Evolutionary conservation across 345 rosid species (phyloP).

Genomic region (Kernera saxatilis): DNA sequence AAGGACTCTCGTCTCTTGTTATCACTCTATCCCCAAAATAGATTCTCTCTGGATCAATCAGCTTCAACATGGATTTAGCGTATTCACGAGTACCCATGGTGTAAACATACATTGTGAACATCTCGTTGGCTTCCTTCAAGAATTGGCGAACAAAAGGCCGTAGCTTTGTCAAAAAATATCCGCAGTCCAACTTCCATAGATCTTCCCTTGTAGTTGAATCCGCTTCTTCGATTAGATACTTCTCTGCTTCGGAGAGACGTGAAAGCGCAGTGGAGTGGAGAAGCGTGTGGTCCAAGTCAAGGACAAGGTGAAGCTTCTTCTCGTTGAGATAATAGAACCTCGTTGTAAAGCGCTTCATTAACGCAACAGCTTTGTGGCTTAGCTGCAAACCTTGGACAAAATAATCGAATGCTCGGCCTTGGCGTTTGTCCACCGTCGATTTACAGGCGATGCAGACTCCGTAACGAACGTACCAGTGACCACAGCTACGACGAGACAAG

Average conservation of each 20-base stretch:
- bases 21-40: background rate
- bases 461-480: background rate
- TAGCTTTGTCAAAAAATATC: background rate
- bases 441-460: background rate
- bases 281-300: constrained; percentile 1
- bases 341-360: background rate
- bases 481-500: background rate
- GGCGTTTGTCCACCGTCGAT: too few species aligned
- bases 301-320: background rate
- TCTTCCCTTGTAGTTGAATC: background rate
- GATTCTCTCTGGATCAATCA: background rate
- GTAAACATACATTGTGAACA: background rate
- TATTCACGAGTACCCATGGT: background rate
- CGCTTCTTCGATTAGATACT: background rate
- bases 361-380: background rate
- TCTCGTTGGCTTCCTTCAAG: background rate
- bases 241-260: background rate
- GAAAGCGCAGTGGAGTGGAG: background rate
- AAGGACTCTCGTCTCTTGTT: background rate
- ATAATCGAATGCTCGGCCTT: background rate
- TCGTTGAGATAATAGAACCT: background rate
- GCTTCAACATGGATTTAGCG: background rate
- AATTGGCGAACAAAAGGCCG: background rate
- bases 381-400: background rate
- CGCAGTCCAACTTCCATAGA: background rate